Base-by-base conservation (phyloP, 2,329 filamentous ascomycete species). In the Coleophoma cylindrospora region DNA sequence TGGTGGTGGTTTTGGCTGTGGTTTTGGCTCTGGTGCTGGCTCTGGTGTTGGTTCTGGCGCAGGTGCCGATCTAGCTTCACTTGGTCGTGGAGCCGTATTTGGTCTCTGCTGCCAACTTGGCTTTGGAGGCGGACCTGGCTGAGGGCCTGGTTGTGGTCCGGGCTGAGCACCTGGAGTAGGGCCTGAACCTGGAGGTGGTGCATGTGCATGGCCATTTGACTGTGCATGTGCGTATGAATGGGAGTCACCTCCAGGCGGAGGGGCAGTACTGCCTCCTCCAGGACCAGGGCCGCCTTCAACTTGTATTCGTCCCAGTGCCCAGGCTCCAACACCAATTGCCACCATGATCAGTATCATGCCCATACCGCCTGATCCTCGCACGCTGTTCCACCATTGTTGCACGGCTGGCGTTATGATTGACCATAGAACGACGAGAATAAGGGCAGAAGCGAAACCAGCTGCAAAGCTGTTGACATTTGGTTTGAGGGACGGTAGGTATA, bases 381-480 rank as follows among this genome's bases (percentile, higher is more conserved):
- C 83, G 49, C 80, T 78, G 34, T 79, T 72, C 70, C 88, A 85
- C 87, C 89, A 95, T 45, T 78, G 72, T 60, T 81, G 83, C 57
- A 92, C 74, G 4, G 86, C 81, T 0, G 91, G 91, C 32, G 86
- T 80, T 58, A 92, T 75, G 53, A 80, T 81, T 54, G 86, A 80
- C 69, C 84, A 89, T n/a, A 95, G 63, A 2, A 84, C 79, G 14
- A 94, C 83, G 10, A 84, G 71, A 37, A 89, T 74, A 34, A 96
- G 71, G 3, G 89, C 90, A 52, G 82, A 86, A 38, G 84, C 87
- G 60, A 91, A 90, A 27, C 92, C 92, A 3, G 91, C 91, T 19
- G 91, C 78, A 68, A 96, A 97, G 70, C 89, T 95, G 69, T 96
- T 96, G 62, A 86, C 78, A 63, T 94, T 89, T 17, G 89, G 87